These are phyloP conservation scores for Cystobasidium pallidum DNA, from an alignment of 1,284 basidiomycete genomes.

Conservation along the genomic window DNA sequence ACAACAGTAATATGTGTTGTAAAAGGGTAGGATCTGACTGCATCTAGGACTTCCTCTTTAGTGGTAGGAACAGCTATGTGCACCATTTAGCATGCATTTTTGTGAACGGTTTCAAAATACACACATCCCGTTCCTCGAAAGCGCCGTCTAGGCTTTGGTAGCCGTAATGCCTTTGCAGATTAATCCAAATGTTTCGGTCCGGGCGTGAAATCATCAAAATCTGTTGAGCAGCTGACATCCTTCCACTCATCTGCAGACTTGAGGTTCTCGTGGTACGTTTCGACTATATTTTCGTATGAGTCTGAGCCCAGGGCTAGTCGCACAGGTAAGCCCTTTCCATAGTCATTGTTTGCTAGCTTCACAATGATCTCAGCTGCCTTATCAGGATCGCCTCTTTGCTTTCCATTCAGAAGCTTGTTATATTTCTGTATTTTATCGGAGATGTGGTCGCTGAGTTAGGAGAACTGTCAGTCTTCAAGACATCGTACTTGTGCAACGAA, in stretches of 20 bases:
- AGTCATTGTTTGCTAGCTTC: constrained; percentile 15
- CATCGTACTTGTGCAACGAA: not conserved
- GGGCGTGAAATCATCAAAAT: constrained; percentile 12
- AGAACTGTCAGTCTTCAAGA: not conserved
- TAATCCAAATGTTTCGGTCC: constrained; percentile 10
- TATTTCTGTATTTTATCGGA: constrained; percentile 29
- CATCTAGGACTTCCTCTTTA: not conserved
- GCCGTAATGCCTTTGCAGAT: not conserved
- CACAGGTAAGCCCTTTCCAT: constrained; percentile 7
- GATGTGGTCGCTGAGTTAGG: constrained; percentile 10
- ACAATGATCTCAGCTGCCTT: constrained; percentile 30
- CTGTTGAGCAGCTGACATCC: constrained; percentile 27
- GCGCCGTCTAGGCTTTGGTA: not conserved
- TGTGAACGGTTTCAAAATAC: not conserved
- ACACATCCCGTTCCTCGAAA: not conserved
- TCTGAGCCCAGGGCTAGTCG: constrained; percentile 30
- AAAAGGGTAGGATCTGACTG: not conserved
- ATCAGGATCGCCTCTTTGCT: constrained; percentile 29
- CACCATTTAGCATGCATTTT: constrained; percentile 2
- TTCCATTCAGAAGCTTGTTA: constrained; percentile 18
- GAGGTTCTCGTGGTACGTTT: constrained; percentile 15
- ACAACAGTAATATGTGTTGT: constrained; percentile 13
- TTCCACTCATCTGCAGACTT: constrained; percentile 18
- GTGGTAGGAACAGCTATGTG: not conserved
- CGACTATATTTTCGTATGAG: constrained; percentile 24